A percentile compares a stretch with the other conserved stretches of the same genome.
Evolutionary conservation across 176 grass and related monocot genomes (phyloP).

Genomic region (Ananas comosus): DNA sequence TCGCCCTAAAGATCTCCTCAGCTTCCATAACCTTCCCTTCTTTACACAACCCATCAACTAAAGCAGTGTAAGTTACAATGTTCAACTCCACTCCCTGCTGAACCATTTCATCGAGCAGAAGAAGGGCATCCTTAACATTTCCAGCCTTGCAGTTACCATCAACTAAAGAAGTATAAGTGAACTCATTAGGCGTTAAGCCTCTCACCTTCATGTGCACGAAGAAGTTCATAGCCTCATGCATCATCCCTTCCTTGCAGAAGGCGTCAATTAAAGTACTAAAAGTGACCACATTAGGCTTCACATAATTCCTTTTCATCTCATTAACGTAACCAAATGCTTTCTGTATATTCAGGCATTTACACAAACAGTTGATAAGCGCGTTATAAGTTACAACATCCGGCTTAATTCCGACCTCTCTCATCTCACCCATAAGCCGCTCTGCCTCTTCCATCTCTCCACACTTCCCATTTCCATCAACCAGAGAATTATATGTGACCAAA

Average conservation of each 20-base stretch:
- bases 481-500: slow-evolving; percentile 68
- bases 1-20: slow-evolving; percentile 49
- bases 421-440: slow-evolving; percentile 46
- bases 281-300: slow-evolving; percentile 69
- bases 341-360: slow-evolving; percentile 55
- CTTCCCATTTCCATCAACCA: slow-evolving; percentile 91
- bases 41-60: slow-evolving; percentile 86
- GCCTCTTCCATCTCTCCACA: slow-evolving; percentile 53
- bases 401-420: slow-evolving; percentile 39
- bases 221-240: slow-evolving; percentile 70
- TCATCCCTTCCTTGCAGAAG: slow-evolving; percentile 86
- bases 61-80: slow-evolving; percentile 62
- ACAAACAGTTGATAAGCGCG: slow-evolving; percentile 79
- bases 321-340: slow-evolving; percentile 63
- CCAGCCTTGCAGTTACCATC: slow-evolving; percentile 76
- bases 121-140: slow-evolving; percentile 50
- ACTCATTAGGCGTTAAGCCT: slow-evolving; percentile 76
- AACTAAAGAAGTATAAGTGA: slow-evolving; percentile 78
- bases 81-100: slow-evolving; percentile 49
- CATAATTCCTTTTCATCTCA: slow-evolving; percentile 53
- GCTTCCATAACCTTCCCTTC: slow-evolving; percentile 58
- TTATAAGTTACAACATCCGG: slow-evolving; percentile 89
- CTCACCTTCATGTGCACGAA: slow-evolving; percentile 80
- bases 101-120: slow-evolving; percentile 81
- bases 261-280: slow-evolving; percentile 84